phyloP scores from a whole-genome alignment of 2,329 filamentous ascomycete species.

The Cladosporium sp. region DNA sequence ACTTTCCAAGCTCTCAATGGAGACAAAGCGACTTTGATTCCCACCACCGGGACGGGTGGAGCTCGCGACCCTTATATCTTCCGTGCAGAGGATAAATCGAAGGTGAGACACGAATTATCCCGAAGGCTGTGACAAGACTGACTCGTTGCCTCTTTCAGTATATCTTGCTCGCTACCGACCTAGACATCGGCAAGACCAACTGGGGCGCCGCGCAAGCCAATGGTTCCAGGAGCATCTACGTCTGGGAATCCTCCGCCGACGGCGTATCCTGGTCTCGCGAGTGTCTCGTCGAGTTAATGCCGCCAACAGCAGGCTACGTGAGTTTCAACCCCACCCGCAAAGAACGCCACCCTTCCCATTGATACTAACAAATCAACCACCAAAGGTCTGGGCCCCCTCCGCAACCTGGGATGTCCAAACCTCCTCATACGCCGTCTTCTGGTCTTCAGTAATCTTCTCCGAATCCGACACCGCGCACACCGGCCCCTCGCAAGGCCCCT shows the following conservation, averaged over 20 bases:
- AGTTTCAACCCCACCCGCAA: not conserved
- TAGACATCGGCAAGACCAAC: slow-evolving; percentile 9
- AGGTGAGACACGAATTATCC: not conserved
- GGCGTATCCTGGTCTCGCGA: slow-evolving; percentile 1
- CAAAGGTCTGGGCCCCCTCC: slow-evolving; percentile 9
- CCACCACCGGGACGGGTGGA: slow-evolving; percentile 2
- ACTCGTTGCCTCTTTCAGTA: not conserved
- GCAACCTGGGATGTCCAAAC: slow-evolving; percentile 8
- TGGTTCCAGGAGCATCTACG: slow-evolving; percentile 7
- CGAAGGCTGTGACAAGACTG: not conserved
- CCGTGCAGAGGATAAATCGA: slow-evolving; percentile 8
- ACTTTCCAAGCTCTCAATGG: slow-evolving; percentile 11
- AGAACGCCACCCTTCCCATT: too few species aligned
- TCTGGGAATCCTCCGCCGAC: slow-evolving; percentile 12
- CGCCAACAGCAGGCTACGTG: slow-evolving; percentile 12
- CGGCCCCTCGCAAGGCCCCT: slow-evolving; percentile 5
- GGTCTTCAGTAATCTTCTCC: slow-evolving; percentile 1
- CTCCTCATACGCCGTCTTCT: slow-evolving; percentile 6
- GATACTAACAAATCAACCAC: not conserved
- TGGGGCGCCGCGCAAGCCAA: slow-evolving; percentile 4
- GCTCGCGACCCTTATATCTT: slow-evolving; percentile 14
- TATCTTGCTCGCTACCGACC: not conserved
- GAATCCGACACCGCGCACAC: not conserved
- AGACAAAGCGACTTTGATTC: not conserved
- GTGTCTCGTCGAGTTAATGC: not conserved